phyloP scores from a whole-genome alignment of 73 alveolate genomes.

The Blepharisma stoltei region DNA sequence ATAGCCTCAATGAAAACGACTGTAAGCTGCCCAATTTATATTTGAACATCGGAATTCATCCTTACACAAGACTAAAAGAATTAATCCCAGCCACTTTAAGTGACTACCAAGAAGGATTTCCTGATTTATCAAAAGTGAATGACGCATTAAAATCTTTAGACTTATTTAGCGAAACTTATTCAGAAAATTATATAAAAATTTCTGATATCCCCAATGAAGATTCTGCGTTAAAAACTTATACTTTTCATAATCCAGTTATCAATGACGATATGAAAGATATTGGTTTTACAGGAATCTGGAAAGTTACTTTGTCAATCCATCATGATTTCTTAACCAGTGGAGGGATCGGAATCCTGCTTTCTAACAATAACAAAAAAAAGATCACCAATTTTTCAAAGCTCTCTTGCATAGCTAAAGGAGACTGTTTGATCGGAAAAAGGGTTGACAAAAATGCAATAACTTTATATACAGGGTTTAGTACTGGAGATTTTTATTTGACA shows the following conservation, averaged over 20 bases:
- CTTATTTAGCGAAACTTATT: background rate
- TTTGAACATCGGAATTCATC: background rate
- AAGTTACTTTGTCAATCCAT: conserved; percentile 14
- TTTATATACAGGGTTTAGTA: background rate
- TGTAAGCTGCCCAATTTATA: conserved; percentile 7
- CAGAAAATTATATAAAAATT: background rate
- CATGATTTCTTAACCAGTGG: conserved; percentile 10
- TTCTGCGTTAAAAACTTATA: background rate
- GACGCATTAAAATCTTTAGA: background rate
- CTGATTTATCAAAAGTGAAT: background rate
- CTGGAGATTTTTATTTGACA: background rate
- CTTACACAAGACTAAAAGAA: background rate
- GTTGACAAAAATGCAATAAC: background rate
- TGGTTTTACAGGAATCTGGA: conserved; percentile 16
- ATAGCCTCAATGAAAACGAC: background rate
- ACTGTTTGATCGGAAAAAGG: background rate
- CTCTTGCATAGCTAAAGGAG: background rate
- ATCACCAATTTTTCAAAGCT: background rate
- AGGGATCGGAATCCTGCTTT: background rate
- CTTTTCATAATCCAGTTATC: background rate
- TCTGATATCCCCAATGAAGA: background rate
- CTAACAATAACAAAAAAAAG: background rate
- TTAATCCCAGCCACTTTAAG: background rate
- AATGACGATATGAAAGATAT: background rate
- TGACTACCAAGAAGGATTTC: background rate